phyloP scores from a whole-genome alignment of 225 moss, liverwort and hornwort species.

The Polytrichum commune region DNA sequence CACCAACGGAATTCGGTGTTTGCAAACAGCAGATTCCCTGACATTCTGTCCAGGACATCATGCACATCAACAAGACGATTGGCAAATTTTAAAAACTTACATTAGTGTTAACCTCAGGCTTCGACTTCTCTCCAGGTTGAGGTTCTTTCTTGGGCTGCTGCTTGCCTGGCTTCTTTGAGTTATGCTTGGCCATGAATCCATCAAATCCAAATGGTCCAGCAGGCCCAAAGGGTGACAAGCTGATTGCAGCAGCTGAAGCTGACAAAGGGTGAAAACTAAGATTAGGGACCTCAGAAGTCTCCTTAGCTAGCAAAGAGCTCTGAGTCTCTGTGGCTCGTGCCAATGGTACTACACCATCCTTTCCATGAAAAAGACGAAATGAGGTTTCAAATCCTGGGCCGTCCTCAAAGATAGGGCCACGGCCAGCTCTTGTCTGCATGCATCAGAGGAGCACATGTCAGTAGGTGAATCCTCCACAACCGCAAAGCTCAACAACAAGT shows the following conservation, averaged over 20 bases:
- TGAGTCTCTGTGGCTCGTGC: conserved; percentile 18
- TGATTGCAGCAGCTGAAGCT: conserved; percentile 43
- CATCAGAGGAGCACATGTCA: not conserved
- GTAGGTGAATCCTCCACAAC: not conserved
- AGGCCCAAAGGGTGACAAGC: conserved; percentile 49
- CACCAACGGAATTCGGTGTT: too few relatives aligned
- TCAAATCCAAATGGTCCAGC: conserved; percentile 57
- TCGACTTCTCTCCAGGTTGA: conserved; percentile 30
- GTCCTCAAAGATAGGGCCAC: conserved; percentile 95
- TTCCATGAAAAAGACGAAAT: conserved; percentile 82
- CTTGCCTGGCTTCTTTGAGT: conserved; percentile 32
- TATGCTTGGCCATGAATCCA: conserved; percentile 42
- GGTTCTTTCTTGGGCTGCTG: conserved; percentile 37
- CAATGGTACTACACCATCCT: conserved; percentile 85
- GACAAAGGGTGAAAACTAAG: conserved; percentile 49
- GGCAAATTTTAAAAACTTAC: conserved; percentile 1
- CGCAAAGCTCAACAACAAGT: too few relatives aligned
- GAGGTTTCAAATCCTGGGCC: conserved; percentile 85
- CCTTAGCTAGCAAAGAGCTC: not conserved
- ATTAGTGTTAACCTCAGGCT: conserved; percentile 19
- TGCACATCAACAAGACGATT: too few relatives aligned
- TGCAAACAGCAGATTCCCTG: too few relatives aligned
- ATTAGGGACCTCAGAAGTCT: conserved; percentile 13
- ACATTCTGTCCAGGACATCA: too few relatives aligned
- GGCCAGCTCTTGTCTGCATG: conserved; percentile 50